phyloP scores from a whole-genome alignment of 257 asterid genomes.

The Penstemon barbatus region DNA sequence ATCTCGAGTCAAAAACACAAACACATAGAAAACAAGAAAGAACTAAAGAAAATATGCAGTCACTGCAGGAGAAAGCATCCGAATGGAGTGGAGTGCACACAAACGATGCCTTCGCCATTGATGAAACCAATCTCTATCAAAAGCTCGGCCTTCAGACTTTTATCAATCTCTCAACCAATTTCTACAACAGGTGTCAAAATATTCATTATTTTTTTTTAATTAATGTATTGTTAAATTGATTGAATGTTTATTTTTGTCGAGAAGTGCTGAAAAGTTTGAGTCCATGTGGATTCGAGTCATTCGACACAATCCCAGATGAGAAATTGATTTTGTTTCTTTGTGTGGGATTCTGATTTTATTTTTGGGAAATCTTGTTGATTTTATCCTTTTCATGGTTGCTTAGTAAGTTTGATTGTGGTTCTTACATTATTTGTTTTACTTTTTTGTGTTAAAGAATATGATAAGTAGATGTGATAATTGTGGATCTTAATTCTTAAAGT shows the following conservation, averaged over 20 bases:
- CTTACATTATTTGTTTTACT: too few relatives aligned
- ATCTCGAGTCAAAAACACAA: neutral
- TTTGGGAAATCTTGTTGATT: too few relatives aligned
- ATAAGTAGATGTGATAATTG: too few relatives aligned
- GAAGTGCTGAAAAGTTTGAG: neutral
- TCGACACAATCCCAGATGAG: neutral
- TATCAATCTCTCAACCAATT: conserved; percentile 81
- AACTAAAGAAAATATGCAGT: conserved; percentile 50
- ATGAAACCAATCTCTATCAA: conserved; percentile 63
- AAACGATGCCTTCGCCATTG: conserved; percentile 80
- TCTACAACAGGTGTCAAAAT: conserved; percentile 64
- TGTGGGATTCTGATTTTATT: too few relatives aligned
- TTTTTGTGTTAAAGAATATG: too few relatives aligned
- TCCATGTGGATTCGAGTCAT: conserved; percentile 9
- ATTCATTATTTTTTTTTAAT: too few relatives aligned
- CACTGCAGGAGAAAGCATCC: conserved; percentile 90
- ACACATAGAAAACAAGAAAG: neutral
- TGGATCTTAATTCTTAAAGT: too few relatives aligned
- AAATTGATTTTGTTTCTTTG: neutral
- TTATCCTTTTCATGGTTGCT: too few relatives aligned
- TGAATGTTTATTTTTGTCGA: conserved; percentile 6
- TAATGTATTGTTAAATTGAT: neutral
- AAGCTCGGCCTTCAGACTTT: conserved; percentile 85
- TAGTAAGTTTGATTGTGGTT: too few relatives aligned
- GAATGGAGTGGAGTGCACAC: conserved; percentile 82